Base-by-base conservation (phyloP, 2,329 filamentous ascomycete species). In the Monilinia laxa region DNA sequence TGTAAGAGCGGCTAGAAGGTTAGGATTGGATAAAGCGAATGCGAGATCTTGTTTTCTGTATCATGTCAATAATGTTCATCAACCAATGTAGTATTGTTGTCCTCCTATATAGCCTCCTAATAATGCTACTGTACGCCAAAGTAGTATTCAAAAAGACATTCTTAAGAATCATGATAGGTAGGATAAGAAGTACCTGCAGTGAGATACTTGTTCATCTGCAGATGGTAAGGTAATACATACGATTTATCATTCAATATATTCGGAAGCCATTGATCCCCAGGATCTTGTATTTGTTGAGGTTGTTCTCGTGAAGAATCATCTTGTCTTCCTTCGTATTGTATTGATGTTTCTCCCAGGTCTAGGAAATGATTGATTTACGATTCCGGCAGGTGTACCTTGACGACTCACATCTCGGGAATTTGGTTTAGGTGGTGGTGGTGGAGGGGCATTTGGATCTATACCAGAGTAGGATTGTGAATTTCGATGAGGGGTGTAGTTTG, bases 241-340 rank as follows among this genome's bases (percentile, higher is more conserved):
- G 91, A 88, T 81, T 95, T 96, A 74, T 95, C 90, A 74, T 90
- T 85, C 2, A 97, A 80, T 16, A 87, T 80, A 68, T 86, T 84
- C 1, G 93, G 93, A 3, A 97, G 82, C 93, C 93, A 97, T 70
- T 88, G 85, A 63, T 90, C 87, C 25, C 88, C 86, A 0, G 86
- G 86, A 71, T 89, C 87, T 3, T 82, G 79, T 52, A 82, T 79
- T 2, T 77, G 74, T 20, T 79, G 77, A 45, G 47, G 18, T n/a
- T 47, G 45, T 31, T 65, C 64, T 52, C 55, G 40, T 60, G 45
- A 11, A 52, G 68, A 38, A 66, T 71, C 69, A 31, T 69, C 65
- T 52, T 67, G 67, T 28, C 63, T 67, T 25, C 45, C 65, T 28
- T 68, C 68, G 38, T 71, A 70, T 68, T 66, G 52, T 25, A 38